Evolutionary conservation across 176 grass and related monocot genomes (phyloP).

Genomic region (Miscanthus lutarioriparius): DNA sequence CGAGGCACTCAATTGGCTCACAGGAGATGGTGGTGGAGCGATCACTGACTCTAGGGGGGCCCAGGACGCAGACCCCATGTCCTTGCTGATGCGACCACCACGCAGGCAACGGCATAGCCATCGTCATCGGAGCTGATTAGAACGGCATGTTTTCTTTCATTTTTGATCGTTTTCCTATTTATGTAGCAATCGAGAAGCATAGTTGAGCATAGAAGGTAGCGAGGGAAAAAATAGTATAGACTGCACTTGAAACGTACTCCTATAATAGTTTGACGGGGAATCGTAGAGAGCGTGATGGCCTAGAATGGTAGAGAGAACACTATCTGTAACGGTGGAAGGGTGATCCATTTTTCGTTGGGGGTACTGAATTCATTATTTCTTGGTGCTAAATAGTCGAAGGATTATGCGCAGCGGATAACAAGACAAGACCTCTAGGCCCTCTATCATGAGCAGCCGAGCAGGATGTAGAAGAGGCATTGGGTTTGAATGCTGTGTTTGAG

Average conservation of each 20-base stretch:
- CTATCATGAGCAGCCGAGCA: no score
- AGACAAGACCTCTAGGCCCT: no score
- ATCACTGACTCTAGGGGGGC: slow-evolving; percentile 5
- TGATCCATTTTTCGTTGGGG: neutral
- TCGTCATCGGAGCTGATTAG: slow-evolving; percentile 44
- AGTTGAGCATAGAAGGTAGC: neutral
- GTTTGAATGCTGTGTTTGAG: no score
- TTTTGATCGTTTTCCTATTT: neutral
- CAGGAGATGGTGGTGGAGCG: slow-evolving; percentile 36
- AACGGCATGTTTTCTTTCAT: no score
- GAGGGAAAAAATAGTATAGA: slow-evolving; percentile 8
- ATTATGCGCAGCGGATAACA: no score
- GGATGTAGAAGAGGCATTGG: no score
- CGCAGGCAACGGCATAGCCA: slow-evolving; percentile 63
- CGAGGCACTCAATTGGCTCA: slow-evolving; percentile 81
- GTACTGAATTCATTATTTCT: neutral
- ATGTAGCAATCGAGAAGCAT: slow-evolving; percentile 9
- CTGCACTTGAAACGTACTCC: neutral
- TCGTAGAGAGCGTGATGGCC: no score
- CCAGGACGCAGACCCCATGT: slow-evolving; percentile 51
- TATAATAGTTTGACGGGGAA: no score
- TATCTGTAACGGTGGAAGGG: neutral
- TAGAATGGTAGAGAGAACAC: neutral
- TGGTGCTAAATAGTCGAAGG: no score
- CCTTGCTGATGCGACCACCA: slow-evolving; percentile 55